These are phyloP conservation scores for Leucoagaricus sp. DNA, from an alignment of 1,284 basidiomycete genomes.

Conservation along the genomic window DNA sequence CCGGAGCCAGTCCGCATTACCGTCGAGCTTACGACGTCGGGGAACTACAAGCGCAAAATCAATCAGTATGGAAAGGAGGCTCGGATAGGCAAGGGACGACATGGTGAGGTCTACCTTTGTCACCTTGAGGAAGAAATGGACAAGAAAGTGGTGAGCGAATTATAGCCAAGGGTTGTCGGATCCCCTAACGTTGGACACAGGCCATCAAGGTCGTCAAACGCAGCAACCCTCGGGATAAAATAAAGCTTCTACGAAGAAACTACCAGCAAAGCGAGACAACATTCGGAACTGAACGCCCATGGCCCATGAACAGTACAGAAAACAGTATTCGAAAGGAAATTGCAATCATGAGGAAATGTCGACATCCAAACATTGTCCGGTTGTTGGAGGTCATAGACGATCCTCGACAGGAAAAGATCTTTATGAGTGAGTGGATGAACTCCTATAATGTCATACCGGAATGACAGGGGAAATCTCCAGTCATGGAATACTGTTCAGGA, in stretches of 20 bases:
- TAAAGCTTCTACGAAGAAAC: slow-evolving; percentile 37
- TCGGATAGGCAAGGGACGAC: slow-evolving; percentile 36
- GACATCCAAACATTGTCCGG: slow-evolving; percentile 79
- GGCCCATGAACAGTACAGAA: slow-evolving; percentile 35
- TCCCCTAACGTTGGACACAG: slow-evolving; percentile 20
- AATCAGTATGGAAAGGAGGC: slow-evolving; percentile 35
- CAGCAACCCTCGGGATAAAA: slow-evolving; percentile 36
- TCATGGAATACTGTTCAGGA: slow-evolving; percentile 85
- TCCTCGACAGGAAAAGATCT: slow-evolving; percentile 77
- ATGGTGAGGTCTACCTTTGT: slow-evolving; percentile 38
- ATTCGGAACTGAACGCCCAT: slow-evolving; percentile 21
- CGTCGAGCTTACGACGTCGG: slow-evolving; percentile 19
- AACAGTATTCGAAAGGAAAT: slow-evolving; percentile 72
- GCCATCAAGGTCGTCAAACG: slow-evolving; percentile 39
- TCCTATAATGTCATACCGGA: neutral
- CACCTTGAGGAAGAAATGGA: slow-evolving; percentile 16
- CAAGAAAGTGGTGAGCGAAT: slow-evolving; percentile 1
- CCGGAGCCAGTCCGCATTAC: slow-evolving; percentile 25
- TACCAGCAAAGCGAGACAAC: slow-evolving; percentile 28
- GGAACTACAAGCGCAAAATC: slow-evolving; percentile 26
- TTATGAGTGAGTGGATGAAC: slow-evolving; percentile 72
- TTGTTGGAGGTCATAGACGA: slow-evolving; percentile 90
- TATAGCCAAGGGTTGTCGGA: neutral
- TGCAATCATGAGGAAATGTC: slow-evolving; percentile 84
- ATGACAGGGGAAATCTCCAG: slow-evolving; percentile 32